Evolutionary conservation across 2,329 filamentous ascomycete genomes (phyloP).

Genomic region (Sporothrix globosa): DNA sequence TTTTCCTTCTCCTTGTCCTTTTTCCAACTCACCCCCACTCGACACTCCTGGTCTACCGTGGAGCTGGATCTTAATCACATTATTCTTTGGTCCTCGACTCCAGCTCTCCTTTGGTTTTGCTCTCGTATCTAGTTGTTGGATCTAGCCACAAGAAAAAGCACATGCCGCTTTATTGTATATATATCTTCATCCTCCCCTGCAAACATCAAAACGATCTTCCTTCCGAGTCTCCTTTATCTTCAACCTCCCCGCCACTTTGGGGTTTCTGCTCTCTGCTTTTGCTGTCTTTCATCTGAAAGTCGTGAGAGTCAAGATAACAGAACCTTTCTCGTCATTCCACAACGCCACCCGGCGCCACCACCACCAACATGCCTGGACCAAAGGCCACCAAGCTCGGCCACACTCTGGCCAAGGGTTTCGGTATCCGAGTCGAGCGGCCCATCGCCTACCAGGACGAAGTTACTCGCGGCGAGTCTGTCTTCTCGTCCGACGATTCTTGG

Average conservation of each 20-base stretch:
- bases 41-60: conserved; percentile 31
- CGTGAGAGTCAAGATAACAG: background rate
- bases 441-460: conserved; percentile 64
- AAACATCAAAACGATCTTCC: conserved; percentile 7
- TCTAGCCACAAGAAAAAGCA: background rate
- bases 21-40: conserved; percentile 27
- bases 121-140: conserved; percentile 19
- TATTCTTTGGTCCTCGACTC: conserved; percentile 1
- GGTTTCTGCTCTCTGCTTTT: background rate
- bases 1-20: background rate
- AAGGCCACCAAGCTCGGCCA: conserved; percentile 66
- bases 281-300: background rate
- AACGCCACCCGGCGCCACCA: background rate
- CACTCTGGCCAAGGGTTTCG: conserved; percentile 74
- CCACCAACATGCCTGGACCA: conserved; percentile 32
- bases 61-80: conserved; percentile 32
- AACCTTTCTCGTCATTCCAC: background rate
- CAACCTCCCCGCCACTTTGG: background rate
- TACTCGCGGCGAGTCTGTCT: conserved; percentile 76
- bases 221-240: conserved; percentile 8
- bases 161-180: conserved; percentile 23
- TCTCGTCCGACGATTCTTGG: conserved; percentile 74
- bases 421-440: conserved; percentile 76
- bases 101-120: conserved; percentile 18
- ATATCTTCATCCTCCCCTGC: conserved; percentile 28